These are phyloP conservation scores for Xylariaceae sp. DNA, from an alignment of 2,329 filamentous ascomycete genomes.

Conservation along the genomic window DNA sequence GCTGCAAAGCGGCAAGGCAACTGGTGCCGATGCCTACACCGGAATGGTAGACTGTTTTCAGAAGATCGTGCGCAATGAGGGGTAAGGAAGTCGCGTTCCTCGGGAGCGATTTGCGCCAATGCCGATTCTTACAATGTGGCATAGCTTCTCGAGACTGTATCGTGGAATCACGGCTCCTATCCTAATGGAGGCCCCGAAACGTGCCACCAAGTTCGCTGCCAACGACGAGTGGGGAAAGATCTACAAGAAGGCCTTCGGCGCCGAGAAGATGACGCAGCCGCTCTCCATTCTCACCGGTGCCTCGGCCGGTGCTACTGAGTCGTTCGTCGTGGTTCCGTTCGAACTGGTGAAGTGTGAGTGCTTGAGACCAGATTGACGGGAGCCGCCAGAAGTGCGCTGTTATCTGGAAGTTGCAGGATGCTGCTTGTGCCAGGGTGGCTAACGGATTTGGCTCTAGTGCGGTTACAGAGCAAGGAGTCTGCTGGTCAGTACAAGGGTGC, in stretches of 20 bases:
- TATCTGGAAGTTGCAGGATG: neutral
- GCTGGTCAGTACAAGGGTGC: conserved; percentile 82
- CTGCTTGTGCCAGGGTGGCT: conserved; percentile 1
- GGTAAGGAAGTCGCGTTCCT: conserved; percentile 48
- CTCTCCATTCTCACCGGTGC: conserved; percentile 92
- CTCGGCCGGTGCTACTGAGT: conserved; percentile 88
- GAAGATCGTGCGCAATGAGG: conserved; percentile 95
- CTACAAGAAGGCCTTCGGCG: conserved; percentile 82
- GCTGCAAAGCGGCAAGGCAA: conserved; percentile 69
- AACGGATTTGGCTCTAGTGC: conserved; percentile 47
- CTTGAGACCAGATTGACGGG: conserved; percentile 1
- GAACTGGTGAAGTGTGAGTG: conserved; percentile 62
- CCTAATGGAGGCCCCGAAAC: conserved; percentile 85
- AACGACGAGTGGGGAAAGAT: conserved; percentile 98
- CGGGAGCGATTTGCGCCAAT: neutral
- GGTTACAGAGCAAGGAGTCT: conserved; percentile 90
- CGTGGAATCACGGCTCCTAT: conserved; percentile 94
- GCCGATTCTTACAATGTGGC: conserved; percentile 10
- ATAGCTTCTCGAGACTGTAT: conserved; percentile 81
- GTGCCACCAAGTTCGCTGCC: conserved; percentile 96
- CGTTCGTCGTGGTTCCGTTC: conserved; percentile 96
- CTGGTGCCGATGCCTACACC: conserved; percentile 80
- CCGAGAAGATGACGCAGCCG: conserved; percentile 81
- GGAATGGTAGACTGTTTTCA: conserved; percentile 97
- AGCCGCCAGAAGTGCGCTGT: neutral